A percentile compares a stretch with the other conserved stretches of the same genome.
Conservation (phyloP, 129 eudicot species). For the Chrysanthemum seticuspe region DNA sequence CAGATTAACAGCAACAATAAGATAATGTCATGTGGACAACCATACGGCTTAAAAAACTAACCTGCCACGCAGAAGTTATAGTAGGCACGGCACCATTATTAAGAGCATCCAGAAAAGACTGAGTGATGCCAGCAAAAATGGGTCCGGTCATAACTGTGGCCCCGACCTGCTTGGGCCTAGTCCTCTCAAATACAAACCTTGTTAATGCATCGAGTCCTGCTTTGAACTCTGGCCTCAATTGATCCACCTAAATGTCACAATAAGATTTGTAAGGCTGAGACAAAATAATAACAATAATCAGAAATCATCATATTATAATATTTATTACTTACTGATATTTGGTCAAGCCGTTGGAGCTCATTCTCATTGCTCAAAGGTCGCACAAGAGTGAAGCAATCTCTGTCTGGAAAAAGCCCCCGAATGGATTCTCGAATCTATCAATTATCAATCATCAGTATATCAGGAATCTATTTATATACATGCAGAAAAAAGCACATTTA, state of each 20-base stretch:
- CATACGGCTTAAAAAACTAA: conserved; percentile 33
- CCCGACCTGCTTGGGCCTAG: conserved; percentile 97
- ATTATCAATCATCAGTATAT: conserved; percentile 22
- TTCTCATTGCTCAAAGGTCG: conserved; percentile 88
- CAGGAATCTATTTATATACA: conserved; percentile 17
- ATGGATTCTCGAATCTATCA: conserved; percentile 94
- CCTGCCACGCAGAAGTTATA: conserved; percentile 99
- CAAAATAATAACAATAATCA: neutral
- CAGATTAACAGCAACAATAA: conserved; percentile 14
- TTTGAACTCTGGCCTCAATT: conserved; percentile 90
- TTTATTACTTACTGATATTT: conserved; percentile 63
- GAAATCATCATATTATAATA: neutral
- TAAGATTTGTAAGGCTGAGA: conserved; percentile 4
- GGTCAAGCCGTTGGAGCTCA: conserved; percentile 91
- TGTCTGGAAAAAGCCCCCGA: conserved; percentile 95
- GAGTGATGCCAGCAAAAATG: conserved; percentile 92
- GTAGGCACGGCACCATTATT: conserved; percentile 99
- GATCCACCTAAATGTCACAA: conserved; percentile 55
- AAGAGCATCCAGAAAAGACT: conserved; percentile 94
- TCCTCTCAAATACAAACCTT: conserved; percentile 92
- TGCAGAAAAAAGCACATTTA: conserved; percentile 10
- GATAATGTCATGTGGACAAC: neutral
- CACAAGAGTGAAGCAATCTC: conserved; percentile 98
- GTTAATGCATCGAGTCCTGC: conserved; percentile 87
- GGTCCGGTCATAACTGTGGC: conserved; percentile 98